A percentile compares a stretch with the other conserved stretches of the same genome.
Conservation (phyloP, 1,284 basidiomycete genomes). For the Microbotryomycetes sp. region DNA sequence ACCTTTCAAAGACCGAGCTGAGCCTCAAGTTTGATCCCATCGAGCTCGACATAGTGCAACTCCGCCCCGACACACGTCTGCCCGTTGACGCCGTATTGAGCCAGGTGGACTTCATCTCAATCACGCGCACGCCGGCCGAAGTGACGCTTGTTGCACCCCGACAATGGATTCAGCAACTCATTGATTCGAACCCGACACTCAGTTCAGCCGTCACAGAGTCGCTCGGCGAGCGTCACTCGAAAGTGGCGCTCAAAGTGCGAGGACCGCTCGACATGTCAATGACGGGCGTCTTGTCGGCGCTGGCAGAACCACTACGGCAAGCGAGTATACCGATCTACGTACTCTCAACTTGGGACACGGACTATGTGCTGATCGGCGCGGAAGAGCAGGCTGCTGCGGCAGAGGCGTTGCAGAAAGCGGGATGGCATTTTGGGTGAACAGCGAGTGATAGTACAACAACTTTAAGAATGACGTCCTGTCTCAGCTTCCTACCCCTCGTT, state of each 20-base stretch:
- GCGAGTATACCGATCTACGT: conserved; percentile 31
- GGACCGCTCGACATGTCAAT: conserved; percentile 32
- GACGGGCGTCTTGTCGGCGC: conserved; percentile 23
- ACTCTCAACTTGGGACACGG: conserved; percentile 31
- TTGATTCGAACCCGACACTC: neutral
- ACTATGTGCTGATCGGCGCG: conserved; percentile 28
- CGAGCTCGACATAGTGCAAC: conserved; percentile 9
- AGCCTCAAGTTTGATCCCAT: conserved; percentile 9
- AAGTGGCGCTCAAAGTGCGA: conserved; percentile 1
- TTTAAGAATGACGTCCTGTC: too few species aligned
- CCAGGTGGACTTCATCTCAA: conserved; percentile 3
- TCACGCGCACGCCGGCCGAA: conserved; percentile 13
- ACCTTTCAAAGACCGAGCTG: conserved; percentile 12
- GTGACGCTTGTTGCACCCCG: conserved; percentile 10
- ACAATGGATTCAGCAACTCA: neutral
- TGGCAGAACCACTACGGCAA: conserved; percentile 24
- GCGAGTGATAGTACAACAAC: too few species aligned
- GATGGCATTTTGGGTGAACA: conserved; percentile 20
- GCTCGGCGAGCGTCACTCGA: neutral
- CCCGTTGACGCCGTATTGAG: neutral
- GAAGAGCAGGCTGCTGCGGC: conserved; percentile 11
- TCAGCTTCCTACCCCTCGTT: too few species aligned
- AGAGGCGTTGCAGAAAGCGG: conserved; percentile 9
- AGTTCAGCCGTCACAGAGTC: neutral
- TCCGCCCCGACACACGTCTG: neutral